Evolutionary conservation across 495 filamentous ascomycete species (phyloP), one percentile per base, ranked within the genome.

Genomic region (Penicillium egyptiacum): DNA sequence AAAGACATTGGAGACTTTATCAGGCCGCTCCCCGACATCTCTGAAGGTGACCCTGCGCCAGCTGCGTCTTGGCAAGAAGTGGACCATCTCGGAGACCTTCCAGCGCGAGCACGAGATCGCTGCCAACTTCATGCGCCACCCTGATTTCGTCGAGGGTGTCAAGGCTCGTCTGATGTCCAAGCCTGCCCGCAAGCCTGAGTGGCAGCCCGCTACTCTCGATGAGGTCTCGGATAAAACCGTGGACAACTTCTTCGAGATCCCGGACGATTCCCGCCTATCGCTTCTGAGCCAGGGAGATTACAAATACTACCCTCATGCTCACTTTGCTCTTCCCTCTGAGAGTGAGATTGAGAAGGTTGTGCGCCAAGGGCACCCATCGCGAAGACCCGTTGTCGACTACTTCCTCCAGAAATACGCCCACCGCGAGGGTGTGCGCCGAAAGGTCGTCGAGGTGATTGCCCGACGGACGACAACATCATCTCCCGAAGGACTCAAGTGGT

Each of bases 131-230:
- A 96, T 98, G 93, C 68, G 73, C 31, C 84, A 90, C 64, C 87
- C 84, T 5, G 94, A 98, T 70, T 98, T 98, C 70, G 82, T 82
- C 44, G 86, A 90, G 70, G 94, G 94, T 39, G 92, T 98, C 42
- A 83, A 82, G 51, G 86, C 91, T 25, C 79, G 83, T 22, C 79
- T 98, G 23, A 80, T 92, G 59, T 77, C 81, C 31, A 89, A 90
- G 73, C 78, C 81, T 14, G 53, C 81, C 20, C 70, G 77, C 50
- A 73, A 73, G 25, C 83, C 88, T 3, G 70, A 73, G 40, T 97
- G 92, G 91, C 64, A 87, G 50, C 93, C 93, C 5, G 79, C 79
- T 22, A 80, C 77, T 5, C 77, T 96, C 10, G 76, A 82, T 22
- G 86, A 86, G 33, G 82, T 91, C 25, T 67, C 73, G 3, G 58